Evolutionary conservation across 2,329 filamentous ascomycete genomes (phyloP), one percentile per base, ranked within the genome.

Genomic region (Botryotinia globosa): DNA sequence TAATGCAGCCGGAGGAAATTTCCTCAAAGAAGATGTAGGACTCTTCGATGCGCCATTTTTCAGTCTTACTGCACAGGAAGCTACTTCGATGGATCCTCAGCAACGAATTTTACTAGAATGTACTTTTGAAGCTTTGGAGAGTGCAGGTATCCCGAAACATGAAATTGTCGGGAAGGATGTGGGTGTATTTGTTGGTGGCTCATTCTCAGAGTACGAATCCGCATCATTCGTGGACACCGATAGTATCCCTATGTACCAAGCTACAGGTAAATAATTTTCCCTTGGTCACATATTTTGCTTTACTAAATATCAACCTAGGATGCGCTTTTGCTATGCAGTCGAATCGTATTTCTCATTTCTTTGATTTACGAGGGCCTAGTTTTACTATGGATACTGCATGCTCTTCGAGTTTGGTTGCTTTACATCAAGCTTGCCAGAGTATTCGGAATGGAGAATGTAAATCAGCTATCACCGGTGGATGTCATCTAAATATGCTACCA

Each of bases 231-330:
- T 73, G 10, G 87, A 88, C 74, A 82, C 84, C 4, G 84, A 87
- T 66, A 84, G 82, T 76, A 83, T 84, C 54, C 85, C 86, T 0
- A 78, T 84, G 71, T 85, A 87, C 79, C 84, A 85, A 58, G 85
- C 86, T 10, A 87, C 85, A 0, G 87, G 87, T 12, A 73, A 64
- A 73, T 39, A 29, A 42, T 32, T 16, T 0, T 10, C 18, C 18
- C 18, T 29, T 16, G 20, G 4, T 1, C 37, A 34, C 22, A 42
- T 7, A 12, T 18, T 44, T 16, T n/a, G 16, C 20, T 7, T n/a
- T 56, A 34, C 58, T 71, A 14, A 71, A 62, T 22, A 85, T 12
- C 25, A 54, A 86, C 3, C 25, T 48, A 59, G 69, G 69, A 34
- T 72, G 69, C 39, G 69, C 69, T 37, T 72, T 72, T 48, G 70